A percentile compares a stretch with the other conserved stretches of the same genome.
These are phyloP conservation scores for Dactylellina cionopaga DNA, from an alignment of 2,329 filamentous ascomycete species.

Conservation along the genomic window DNA sequence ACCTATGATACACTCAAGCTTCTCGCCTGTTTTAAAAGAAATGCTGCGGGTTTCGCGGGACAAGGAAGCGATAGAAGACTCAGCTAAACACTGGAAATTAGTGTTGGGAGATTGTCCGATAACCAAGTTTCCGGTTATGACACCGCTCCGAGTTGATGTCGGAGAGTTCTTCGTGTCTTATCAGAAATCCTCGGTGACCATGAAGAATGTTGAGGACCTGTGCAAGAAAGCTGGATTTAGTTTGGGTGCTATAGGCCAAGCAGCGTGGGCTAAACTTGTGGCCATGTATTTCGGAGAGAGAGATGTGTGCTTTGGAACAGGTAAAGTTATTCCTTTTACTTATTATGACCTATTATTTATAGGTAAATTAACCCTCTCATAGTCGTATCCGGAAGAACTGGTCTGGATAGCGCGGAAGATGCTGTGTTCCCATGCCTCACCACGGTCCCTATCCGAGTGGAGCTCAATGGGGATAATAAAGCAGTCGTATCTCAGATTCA, in stretches of 20 bases:
- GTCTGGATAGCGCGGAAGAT: slow-evolving; percentile 68
- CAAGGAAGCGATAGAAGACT: slow-evolving; percentile 13
- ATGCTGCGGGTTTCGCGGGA: slow-evolving; percentile 39
- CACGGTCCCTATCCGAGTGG: slow-evolving; percentile 78
- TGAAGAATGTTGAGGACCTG: slow-evolving; percentile 54
- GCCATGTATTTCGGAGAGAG: slow-evolving; percentile 79
- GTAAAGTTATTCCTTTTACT: slow-evolving; percentile 22
- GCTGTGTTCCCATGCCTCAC: slow-evolving; percentile 81
- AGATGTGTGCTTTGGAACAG: slow-evolving; percentile 75
- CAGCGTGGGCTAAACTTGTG: slow-evolving; percentile 79
- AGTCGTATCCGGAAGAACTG: slow-evolving; percentile 77
- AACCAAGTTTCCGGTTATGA: slow-evolving; percentile 47
- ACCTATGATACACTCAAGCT: slow-evolving; percentile 32
- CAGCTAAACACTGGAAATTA: slow-evolving; percentile 38
- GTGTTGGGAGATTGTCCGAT: slow-evolving; percentile 32
- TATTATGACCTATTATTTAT: neutral
- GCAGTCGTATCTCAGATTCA: slow-evolving; percentile 73
- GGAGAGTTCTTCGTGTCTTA: slow-evolving; percentile 39
- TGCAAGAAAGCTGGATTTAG: slow-evolving; percentile 73
- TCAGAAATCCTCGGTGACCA: slow-evolving; percentile 30
- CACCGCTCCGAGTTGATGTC: slow-evolving; percentile 19
- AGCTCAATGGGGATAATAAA: slow-evolving; percentile 66
- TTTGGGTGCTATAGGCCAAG: slow-evolving; percentile 78
- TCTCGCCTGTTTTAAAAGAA: slow-evolving; percentile 32
- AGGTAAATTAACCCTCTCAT: slow-evolving; percentile 59